Conservation (phyloP, 2,329 filamentous ascomycete genomes). For the Amylocarpus encephaloides region DNA sequence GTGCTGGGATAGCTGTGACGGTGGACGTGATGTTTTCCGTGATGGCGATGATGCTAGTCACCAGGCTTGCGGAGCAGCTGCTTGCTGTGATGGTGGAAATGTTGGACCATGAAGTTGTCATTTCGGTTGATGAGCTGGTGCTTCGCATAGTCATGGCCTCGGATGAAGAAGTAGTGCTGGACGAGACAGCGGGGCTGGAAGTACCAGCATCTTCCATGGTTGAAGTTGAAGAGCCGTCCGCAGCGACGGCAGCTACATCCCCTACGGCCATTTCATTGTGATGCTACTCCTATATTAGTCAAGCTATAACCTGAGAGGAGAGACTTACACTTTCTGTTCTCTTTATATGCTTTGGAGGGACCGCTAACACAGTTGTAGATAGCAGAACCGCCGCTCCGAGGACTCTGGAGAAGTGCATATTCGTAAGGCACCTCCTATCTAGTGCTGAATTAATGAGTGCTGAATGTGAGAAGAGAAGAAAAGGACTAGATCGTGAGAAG, state of each 20-base stretch:
- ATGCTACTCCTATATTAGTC: too few species aligned
- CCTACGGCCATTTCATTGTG: neutral
- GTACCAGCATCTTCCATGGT: neutral
- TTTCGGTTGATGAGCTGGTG: neutral
- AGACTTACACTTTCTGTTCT: neutral
- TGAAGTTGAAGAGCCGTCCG: neutral
- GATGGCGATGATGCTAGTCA: conserved; percentile 7
- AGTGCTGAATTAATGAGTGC: neutral
- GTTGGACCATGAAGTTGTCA: neutral
- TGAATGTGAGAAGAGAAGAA: neutral
- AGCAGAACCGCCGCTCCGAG: conserved; percentile 8
- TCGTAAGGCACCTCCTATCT: neutral
- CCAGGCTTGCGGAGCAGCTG: neutral
- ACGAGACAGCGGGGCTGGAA: neutral
- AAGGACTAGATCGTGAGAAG: neutral
- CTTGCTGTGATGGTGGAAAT: neutral
- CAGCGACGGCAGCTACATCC: too few species aligned
- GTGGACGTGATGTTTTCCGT: conserved; percentile 10
- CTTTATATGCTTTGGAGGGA: neutral
- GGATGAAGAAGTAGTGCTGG: neutral
- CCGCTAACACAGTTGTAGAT: neutral
- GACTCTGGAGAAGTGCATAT: conserved; percentile 14
- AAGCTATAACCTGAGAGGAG: too few species aligned
- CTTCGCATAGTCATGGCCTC: too few species aligned
- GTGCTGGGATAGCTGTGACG: neutral